Conservation (phyloP, 768 basidiomycete species). For the Leccinellum luteum region DNA sequence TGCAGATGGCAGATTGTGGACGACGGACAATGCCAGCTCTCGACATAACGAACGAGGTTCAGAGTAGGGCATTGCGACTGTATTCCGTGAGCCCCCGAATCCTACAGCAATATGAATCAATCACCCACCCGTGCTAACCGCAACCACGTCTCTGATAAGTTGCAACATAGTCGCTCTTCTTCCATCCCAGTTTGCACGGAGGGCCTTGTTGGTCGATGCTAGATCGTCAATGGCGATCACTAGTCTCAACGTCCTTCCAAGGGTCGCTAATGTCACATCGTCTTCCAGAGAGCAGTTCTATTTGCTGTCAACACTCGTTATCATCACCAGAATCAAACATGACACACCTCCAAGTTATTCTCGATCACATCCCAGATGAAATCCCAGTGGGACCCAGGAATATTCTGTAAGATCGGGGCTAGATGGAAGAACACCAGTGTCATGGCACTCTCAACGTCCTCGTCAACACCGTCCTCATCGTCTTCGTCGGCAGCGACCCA, state of each 20-base stretch:
- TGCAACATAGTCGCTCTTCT: constrained; percentile 51
- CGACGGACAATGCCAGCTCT: constrained; percentile 64
- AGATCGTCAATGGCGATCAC: constrained; percentile 70
- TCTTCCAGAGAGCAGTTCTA: constrained; percentile 65
- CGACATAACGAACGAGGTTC: constrained; percentile 64
- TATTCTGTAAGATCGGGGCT: constrained; percentile 84
- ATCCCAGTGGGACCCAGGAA: constrained; percentile 90
- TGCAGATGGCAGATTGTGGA: constrained; percentile 61
- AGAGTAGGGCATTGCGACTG: constrained; percentile 35
- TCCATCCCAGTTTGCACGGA: constrained; percentile 68
- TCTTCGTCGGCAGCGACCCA: constrained; percentile 67
- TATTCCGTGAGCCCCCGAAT: neutral
- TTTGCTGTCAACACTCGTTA: neutral
- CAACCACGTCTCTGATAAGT: constrained; percentile 59
- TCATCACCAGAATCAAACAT: neutral
- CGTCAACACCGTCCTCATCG: constrained; percentile 61
- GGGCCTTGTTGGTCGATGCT: constrained; percentile 63
- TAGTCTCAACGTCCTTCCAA: constrained; percentile 71
- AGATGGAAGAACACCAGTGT: constrained; percentile 70
- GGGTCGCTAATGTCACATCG: constrained; percentile 50
- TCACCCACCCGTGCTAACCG: constrained; percentile 50
- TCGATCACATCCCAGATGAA: constrained; percentile 88
- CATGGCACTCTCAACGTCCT: constrained; percentile 78
- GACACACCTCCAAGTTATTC: constrained; percentile 77
- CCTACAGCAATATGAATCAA: neutral